Conservation (phyloP, 164 flowering plant genomes). For the Euptelea pleiosperma region DNA sequence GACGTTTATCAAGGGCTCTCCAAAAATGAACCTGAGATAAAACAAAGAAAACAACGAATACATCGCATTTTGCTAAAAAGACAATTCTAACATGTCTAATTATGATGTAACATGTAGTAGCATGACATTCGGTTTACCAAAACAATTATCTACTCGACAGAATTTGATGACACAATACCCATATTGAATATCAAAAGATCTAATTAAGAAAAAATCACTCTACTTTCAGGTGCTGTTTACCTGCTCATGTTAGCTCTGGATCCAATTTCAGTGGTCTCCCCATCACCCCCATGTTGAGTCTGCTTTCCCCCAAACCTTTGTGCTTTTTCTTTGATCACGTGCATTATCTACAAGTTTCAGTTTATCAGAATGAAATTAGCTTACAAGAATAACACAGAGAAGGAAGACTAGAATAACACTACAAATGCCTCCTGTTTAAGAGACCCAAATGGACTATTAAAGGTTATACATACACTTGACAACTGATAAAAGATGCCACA, state of each 20-base stretch:
- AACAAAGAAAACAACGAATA: too few relatives aligned
- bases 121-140: too few relatives aligned
- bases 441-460: too few relatives aligned
- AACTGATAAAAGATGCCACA: background rate
- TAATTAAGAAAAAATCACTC: background rate
- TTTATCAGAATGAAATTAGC: conserved; percentile 6
- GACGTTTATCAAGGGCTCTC: too few relatives aligned
- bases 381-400: background rate
- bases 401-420: background rate
- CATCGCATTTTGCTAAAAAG: too few relatives aligned
- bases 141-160: too few relatives aligned
- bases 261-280: conserved; percentile 24
- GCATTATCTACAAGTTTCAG: conserved; percentile 23
- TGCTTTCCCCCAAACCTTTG: conserved; percentile 28
- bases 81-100: too few relatives aligned
- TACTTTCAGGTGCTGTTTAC: conserved; percentile 17
- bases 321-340: conserved; percentile 25
- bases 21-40: too few relatives aligned
- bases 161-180: too few relatives aligned
- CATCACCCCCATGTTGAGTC: conserved; percentile 27
- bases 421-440: background rate
- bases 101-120: background rate
- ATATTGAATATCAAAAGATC: background rate
- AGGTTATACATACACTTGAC: background rate
- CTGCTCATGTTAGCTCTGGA: conserved; percentile 28